Conservation (phyloP, 805 yeast species). For the Nadsonia fulvescens region DNA sequence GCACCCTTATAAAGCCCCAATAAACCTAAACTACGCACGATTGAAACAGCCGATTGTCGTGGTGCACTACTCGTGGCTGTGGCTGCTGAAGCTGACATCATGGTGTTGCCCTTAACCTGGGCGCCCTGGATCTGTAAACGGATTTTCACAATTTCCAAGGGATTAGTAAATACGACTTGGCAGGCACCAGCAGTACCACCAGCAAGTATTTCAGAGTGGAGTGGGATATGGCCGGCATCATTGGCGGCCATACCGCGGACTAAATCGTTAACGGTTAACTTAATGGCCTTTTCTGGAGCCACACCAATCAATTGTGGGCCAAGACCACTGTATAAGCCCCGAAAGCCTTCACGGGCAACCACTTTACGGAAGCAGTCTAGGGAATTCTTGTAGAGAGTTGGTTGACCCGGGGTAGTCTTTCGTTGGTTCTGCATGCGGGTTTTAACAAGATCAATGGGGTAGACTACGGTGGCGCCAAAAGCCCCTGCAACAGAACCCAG, state of each 20-base stretch:
- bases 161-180: constrained; percentile 91
- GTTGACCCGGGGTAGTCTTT: constrained; percentile 31
- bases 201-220: constrained; percentile 57
- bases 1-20: constrained; percentile 85
- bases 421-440: constrained; percentile 96
- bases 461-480: constrained; percentile 93
- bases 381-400: constrained; percentile 51
- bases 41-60: constrained; percentile 43
- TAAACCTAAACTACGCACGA: constrained; percentile 64
- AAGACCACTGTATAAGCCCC: constrained; percentile 81
- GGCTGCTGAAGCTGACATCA: too few relatives aligned
- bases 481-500: constrained; percentile 94
- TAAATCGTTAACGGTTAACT: constrained; percentile 82
- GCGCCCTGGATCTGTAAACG: constrained; percentile 89
- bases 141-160: constrained; percentile 87
- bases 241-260: constrained; percentile 59
- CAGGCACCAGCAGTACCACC: constrained; percentile 95
- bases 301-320: constrained; percentile 93
- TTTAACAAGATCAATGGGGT: constrained; percentile 90
- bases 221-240: constrained; percentile 26
- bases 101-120: constrained; percentile 26
- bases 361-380: constrained; percentile 74
- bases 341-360: constrained; percentile 54
- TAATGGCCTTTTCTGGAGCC: constrained; percentile 96
- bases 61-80: constrained; percentile 18